These are phyloP conservation scores for Ceratocystis cubensis DNA, from an alignment of 2,329 filamentous ascomycete genomes.

Conservation along the genomic window DNA sequence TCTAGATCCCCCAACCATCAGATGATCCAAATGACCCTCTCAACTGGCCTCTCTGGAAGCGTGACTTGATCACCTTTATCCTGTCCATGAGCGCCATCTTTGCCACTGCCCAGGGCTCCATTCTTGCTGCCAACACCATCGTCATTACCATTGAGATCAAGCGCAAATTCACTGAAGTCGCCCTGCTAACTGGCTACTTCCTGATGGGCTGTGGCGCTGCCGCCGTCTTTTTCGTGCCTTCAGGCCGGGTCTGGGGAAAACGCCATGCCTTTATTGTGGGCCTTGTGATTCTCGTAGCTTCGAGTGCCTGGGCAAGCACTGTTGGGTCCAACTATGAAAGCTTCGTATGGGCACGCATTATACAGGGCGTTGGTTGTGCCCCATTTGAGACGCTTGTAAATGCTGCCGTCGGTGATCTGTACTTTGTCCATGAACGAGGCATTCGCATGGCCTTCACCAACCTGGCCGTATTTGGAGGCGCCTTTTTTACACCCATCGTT, in stretches of 20 bases:
- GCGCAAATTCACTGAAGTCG: slow-evolving; percentile 59
- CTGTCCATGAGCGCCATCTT: slow-evolving; percentile 73
- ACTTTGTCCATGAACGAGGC: slow-evolving; percentile 74
- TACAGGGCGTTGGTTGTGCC: slow-evolving; percentile 76
- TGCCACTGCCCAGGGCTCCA: slow-evolving; percentile 69
- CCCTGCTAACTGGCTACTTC: slow-evolving; percentile 76
- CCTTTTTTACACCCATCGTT: slow-evolving; percentile 67
- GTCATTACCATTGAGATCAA: slow-evolving; percentile 57
- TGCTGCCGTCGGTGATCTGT: slow-evolving; percentile 77
- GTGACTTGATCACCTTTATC: slow-evolving; percentile 65
- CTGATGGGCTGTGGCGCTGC: slow-evolving; percentile 70
- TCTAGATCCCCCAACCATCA: slow-evolving; percentile 62
- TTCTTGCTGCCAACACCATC: slow-evolving; percentile 79
- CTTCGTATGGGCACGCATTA: slow-evolving; percentile 63
- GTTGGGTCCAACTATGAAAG: slow-evolving; percentile 55
- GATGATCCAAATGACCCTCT: slow-evolving; percentile 85
- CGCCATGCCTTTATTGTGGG: slow-evolving; percentile 76
- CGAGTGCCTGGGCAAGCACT: slow-evolving; percentile 66
- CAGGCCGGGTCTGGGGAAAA: slow-evolving; percentile 83
- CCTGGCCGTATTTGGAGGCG: slow-evolving; percentile 44
- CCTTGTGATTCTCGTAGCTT: slow-evolving; percentile 57
- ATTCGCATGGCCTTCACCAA: slow-evolving; percentile 72
- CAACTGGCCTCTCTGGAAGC: slow-evolving; percentile 72
- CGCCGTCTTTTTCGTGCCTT: slow-evolving; percentile 76
- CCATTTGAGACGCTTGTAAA: slow-evolving; percentile 88